Evolutionary conservation across 345 rosid species (phyloP).

Genomic region (Citrus cavaleriei): DNA sequence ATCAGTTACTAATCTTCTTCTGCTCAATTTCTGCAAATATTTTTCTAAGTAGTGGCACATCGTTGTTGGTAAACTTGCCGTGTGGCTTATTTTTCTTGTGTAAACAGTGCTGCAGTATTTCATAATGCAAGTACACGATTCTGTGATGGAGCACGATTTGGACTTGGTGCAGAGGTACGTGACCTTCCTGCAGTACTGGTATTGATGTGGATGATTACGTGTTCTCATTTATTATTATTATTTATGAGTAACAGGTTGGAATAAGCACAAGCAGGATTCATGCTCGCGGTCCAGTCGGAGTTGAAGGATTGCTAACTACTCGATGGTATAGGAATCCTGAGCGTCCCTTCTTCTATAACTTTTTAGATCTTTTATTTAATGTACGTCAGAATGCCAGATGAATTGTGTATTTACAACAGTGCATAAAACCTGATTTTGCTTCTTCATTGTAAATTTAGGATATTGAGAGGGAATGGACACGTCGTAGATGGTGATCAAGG

Average conservation of each 20-base stretch:
- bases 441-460: constrained; percentile 27
- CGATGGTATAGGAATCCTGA: constrained; percentile 56
- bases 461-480: constrained; percentile 55
- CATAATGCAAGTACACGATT: constrained; percentile 98
- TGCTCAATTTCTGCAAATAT: background rate
- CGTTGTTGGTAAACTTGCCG: background rate
- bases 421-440: background rate
- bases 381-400: background rate
- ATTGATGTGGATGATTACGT: background rate
- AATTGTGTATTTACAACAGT: background rate
- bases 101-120: constrained; percentile 90
- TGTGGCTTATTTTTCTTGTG: background rate
- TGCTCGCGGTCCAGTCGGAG: constrained; percentile 99
- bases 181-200: background rate
- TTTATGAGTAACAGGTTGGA: constrained; percentile 62
- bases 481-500: constrained; percentile 55
- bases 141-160: constrained; percentile 94
- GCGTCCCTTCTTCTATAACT: background rate
- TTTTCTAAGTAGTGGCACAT: background rate
- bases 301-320: constrained; percentile 91
- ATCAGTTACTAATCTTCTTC: background rate
- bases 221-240: background rate
- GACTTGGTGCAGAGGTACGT: constrained; percentile 98
- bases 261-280: constrained; percentile 98
- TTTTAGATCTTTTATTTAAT: background rate